A percentile compares a stretch with the other conserved stretches of the same genome.
Evolutionary conservation across 2,329 filamentous ascomycete species (phyloP).

Genomic region (Plectosphaerella plurivora): DNA sequence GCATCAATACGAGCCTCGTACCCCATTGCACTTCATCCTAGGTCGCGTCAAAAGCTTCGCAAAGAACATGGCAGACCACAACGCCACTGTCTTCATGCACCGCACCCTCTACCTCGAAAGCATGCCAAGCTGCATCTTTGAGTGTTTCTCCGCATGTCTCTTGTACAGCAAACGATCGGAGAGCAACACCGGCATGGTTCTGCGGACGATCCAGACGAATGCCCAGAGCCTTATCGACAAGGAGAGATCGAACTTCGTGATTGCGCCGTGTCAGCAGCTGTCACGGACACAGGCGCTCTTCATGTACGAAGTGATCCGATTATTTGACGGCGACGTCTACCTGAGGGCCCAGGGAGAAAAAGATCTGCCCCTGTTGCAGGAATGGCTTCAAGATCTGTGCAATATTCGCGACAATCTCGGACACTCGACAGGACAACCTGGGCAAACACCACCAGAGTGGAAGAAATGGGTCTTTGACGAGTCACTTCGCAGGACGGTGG

Average conservation of each 20-base stretch:
- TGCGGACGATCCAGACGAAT: constrained; percentile 18
- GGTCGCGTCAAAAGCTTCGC: constrained; percentile 19
- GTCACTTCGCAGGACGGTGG: constrained; percentile 24
- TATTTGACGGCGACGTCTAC: constrained; percentile 28
- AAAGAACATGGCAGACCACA: constrained; percentile 18
- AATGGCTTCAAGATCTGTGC: constrained; percentile 17
- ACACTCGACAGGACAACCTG: constrained; percentile 4
- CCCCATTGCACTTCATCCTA: constrained; percentile 17
- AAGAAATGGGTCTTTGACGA: constrained; percentile 29
- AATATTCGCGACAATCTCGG: constrained; percentile 20
- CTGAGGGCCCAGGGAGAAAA: constrained; percentile 25
- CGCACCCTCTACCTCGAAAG: constrained; percentile 18
- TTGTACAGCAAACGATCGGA: constrained; percentile 23
- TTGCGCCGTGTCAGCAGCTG: constrained; percentile 18
- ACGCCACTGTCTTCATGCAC: constrained; percentile 23
- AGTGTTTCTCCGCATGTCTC: constrained; percentile 22
- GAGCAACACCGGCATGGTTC: constrained; percentile 19
- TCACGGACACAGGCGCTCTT: constrained; percentile 17
- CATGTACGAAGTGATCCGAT: constrained; percentile 26
- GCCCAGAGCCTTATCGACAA: constrained; percentile 15
- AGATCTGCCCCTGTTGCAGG: constrained; percentile 20
- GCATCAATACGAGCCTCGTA: constrained; percentile 21
- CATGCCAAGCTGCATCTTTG: constrained; percentile 20
- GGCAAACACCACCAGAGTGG: constrained; percentile 12
- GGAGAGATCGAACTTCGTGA: constrained; percentile 4